A percentile compares a stretch with the other conserved stretches of the same genome.
These are phyloP conservation scores for Rhizophagus sp. DNA, from an alignment of 192 early-diverging fungal genomes.

Conservation along the genomic window DNA sequence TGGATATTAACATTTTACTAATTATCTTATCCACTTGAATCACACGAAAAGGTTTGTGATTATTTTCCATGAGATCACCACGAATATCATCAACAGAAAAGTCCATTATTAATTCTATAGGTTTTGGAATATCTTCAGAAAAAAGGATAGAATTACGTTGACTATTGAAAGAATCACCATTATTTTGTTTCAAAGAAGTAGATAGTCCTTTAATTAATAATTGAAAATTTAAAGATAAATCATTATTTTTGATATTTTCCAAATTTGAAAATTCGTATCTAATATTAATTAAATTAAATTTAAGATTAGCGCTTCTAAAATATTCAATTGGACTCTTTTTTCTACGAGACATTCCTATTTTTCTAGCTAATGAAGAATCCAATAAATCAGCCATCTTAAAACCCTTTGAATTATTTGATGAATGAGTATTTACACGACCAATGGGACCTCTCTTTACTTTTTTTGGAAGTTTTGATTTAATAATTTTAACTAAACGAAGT, in stretches of 20 bases:
- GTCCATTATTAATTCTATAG: neutral
- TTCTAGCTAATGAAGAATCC: constrained; percentile 10
- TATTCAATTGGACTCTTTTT: constrained; percentile 25
- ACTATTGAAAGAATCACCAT: neutral
- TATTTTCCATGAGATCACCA: constrained; percentile 1
- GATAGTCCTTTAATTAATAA: neutral
- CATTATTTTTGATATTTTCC: neutral
- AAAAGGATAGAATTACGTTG: neutral
- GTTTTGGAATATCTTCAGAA: neutral
- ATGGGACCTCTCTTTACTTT: neutral
- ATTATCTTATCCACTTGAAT: constrained; percentile 15
- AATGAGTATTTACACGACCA: neutral
- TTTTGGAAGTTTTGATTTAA: constrained; percentile 11
- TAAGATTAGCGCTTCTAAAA: neutral
- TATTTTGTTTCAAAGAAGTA: constrained; percentile 4
- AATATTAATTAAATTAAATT: neutral
- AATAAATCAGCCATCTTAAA: neutral
- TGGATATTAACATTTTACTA: neutral
- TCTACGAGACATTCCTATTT: neutral
- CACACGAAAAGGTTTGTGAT: neutral
- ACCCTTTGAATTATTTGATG: neutral
- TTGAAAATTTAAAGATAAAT: neutral
- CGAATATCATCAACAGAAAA: neutral
- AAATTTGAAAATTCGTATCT: neutral
- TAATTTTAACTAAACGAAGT: constrained; percentile 10